Percentiles rank a stretch among this genome's conserved stretches.
These are phyloP conservation scores for Agaricus blazei DNA, from an alignment of 768 basidiomycete species.

Conservation along the genomic window DNA sequence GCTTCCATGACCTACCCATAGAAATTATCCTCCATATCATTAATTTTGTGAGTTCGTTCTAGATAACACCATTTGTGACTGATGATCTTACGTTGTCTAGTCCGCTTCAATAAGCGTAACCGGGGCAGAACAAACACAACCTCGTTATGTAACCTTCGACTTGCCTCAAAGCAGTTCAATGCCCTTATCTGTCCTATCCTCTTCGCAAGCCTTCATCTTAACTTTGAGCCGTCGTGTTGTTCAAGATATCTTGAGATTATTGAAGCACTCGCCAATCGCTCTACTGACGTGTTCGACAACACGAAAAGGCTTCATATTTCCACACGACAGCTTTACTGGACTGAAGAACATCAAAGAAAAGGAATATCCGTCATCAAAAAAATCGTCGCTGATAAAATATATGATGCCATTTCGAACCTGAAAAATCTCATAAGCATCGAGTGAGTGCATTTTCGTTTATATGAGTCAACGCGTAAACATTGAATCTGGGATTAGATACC, in stretches of 20 bases:
- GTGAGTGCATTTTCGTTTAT: background rate
- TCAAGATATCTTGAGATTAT: too few relatives aligned
- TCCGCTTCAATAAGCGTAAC: too few relatives aligned
- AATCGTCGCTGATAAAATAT: background rate
- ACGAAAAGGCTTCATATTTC: too few relatives aligned
- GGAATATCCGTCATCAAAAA: too few relatives aligned
- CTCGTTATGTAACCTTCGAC: background rate
- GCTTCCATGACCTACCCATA: background rate
- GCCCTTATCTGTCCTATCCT: background rate
- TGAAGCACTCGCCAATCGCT: too few relatives aligned
- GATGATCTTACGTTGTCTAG: too few relatives aligned
- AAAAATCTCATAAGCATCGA: background rate
- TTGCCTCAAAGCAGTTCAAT: background rate
- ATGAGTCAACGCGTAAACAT: too few relatives aligned
- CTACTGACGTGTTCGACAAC: too few relatives aligned
- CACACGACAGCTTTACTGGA: too few relatives aligned
- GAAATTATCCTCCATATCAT: conserved; percentile 3
- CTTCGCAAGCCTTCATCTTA: background rate
- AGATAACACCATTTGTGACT: too few relatives aligned
- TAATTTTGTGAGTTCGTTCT: background rate
- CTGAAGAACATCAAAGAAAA: too few relatives aligned
- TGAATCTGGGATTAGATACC: background rate
- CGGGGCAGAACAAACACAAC: background rate
- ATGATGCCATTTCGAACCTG: background rate
- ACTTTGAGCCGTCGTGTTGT: background rate